Conservation (phyloP, 176 grass and related monocot species). For the Zea mays region Zm-B73-REFERENCE-NAM-5.0 NC_050103.1:178127501-178128000, state of each 20-base stretch:
- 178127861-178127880: conserved; percentile 61
- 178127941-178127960: no score
- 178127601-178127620: background rate
- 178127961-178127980: no score
- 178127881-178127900: conserved; percentile 53
- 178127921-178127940: no score
- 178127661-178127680: background rate
- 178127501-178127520: conserved; percentile 59
- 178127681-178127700: no score
- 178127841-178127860: conserved; percentile 44
- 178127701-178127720: background rate
- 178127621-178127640: background rate
- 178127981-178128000: conserved; percentile 29
- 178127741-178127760: background rate
- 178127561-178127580: background rate
- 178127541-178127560: no score
- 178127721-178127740: no score
- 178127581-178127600: conserved; percentile 3
- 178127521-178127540: conserved; percentile 25
- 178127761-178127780: background rate
- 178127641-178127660: no score
- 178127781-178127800: background rate
- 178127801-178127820: background rate
- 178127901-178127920: no score
- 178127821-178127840: conserved; percentile 13